These are phyloP conservation scores for Akanthomyces lecanii DNA, from an alignment of 2,329 filamentous ascomycete species.

Conservation along the genomic window DNA sequence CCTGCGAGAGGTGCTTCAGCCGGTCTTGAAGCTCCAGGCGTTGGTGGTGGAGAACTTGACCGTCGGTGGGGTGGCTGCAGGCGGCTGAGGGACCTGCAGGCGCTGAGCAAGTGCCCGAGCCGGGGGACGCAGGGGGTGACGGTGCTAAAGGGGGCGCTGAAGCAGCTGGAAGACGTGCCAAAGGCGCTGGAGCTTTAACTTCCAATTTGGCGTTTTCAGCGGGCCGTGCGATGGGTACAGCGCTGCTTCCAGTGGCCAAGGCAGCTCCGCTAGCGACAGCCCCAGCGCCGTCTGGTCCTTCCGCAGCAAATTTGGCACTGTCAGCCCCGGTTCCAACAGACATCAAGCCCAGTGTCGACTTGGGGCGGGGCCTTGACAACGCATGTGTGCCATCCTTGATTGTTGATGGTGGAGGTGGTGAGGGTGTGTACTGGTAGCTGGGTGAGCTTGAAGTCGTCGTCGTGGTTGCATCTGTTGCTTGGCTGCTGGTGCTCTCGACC, in stretches of 20 bases:
- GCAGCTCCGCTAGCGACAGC: background rate
- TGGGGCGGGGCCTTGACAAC: background rate
- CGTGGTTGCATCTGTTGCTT: background rate
- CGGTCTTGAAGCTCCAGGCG: constrained; percentile 12
- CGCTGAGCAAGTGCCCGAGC: background rate
- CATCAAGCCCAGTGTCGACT: background rate
- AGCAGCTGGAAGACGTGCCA: background rate
- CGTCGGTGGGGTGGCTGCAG: background rate
- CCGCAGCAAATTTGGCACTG: background rate
- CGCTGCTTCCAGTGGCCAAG: background rate
- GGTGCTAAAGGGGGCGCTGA: background rate
- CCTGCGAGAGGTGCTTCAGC: constrained; percentile 8
- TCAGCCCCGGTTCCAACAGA: background rate
- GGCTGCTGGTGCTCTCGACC: background rate
- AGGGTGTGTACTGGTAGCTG: background rate
- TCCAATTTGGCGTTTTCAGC: background rate
- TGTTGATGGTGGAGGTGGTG: background rate
- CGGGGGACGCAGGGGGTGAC: background rate
- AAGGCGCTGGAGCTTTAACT: background rate
- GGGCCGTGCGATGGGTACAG: background rate
- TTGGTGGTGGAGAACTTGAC: constrained; percentile 11
- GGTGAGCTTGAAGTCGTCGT: background rate
- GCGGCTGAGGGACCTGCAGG: background rate
- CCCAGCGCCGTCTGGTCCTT: background rate
- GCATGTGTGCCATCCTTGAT: background rate